phyloP scores from a whole-genome alignment of 768 basidiomycete genomes.

The Cantharellus anzutake region DNA sequence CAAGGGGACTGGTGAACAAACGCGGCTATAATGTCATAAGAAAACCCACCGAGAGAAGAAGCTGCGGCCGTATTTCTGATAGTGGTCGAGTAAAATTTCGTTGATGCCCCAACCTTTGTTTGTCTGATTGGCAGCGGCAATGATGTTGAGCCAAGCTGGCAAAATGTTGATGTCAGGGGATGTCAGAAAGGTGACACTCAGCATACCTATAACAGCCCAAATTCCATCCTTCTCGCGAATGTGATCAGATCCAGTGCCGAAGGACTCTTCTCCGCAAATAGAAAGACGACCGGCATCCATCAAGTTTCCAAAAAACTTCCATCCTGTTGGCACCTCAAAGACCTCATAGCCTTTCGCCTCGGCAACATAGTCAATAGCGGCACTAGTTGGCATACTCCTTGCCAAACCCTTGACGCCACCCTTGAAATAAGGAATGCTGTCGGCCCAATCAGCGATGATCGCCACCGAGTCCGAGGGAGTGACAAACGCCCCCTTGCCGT shows the following conservation, averaged over 20 bases:
- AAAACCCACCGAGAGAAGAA: constrained; percentile 68
- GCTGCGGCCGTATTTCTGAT: constrained; percentile 81
- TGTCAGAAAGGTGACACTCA: not conserved
- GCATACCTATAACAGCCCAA: constrained; percentile 87
- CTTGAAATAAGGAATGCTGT: constrained; percentile 80
- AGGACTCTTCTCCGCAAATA: constrained; percentile 98
- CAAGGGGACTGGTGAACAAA: not conserved
- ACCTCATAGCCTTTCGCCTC: constrained; percentile 81
- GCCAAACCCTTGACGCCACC: constrained; percentile 90
- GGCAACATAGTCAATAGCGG: constrained; percentile 90
- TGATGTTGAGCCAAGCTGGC: constrained; percentile 90
- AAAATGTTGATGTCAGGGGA: not conserved
- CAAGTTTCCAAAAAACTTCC: constrained; percentile 99
- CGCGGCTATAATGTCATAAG: not conserved
- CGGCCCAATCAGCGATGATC: constrained; percentile 93
- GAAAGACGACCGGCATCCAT: constrained; percentile 98
- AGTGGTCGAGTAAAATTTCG: constrained; percentile 74
- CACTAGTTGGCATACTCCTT: constrained; percentile 93
- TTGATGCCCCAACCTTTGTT: constrained; percentile 75
- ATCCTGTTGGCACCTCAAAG: constrained; percentile 96
- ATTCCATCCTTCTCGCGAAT: constrained; percentile 99
- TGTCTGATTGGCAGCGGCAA: constrained; percentile 71
- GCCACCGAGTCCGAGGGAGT: constrained; percentile 96
- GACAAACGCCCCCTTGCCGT: constrained; percentile 94
- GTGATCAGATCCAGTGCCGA: constrained; percentile 99